These are phyloP conservation scores for Pseudogymnoascus sp. DNA, from an alignment of 2,329 filamentous ascomycete species.

Conservation along the genomic window DNA sequence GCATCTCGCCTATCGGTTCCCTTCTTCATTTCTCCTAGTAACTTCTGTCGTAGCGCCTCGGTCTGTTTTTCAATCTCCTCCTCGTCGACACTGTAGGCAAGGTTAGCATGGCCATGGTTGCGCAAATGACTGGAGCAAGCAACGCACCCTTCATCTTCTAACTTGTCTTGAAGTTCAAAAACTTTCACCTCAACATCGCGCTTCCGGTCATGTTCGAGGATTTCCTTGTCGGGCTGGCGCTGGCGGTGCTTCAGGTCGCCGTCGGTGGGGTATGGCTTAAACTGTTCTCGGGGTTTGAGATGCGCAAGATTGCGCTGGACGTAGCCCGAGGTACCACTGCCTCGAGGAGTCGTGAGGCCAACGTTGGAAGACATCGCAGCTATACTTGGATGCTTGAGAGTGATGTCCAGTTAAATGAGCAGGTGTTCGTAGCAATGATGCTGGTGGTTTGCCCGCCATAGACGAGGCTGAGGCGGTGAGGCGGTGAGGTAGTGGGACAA, in stretches of 20 bases:
- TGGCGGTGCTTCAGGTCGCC: conserved; percentile 66
- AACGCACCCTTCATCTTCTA: conserved; percentile 80
- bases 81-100: conserved; percentile 58
- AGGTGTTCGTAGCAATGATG: neutral
- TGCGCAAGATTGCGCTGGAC: conserved; percentile 93
- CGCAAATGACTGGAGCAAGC: neutral
- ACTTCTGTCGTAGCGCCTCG: conserved; percentile 55
- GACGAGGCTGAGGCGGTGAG: neutral
- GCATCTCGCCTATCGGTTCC: conserved; percentile 32
- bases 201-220: conserved; percentile 89
- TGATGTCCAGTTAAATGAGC: neutral
- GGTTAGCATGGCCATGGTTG: conserved; percentile 12
- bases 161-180: conserved; percentile 76
- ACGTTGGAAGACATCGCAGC: conserved; percentile 86
- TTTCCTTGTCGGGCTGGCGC: conserved; percentile 82
- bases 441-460: neutral
- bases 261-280: conserved; percentile 61
- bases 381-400: neutral
- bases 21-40: conserved; percentile 40
- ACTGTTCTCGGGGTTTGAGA: conserved; percentile 69
- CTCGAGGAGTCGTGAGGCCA: conserved; percentile 86
- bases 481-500: conserved; percentile 6
- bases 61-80: conserved; percentile 82
- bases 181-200: conserved; percentile 89
- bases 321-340: conserved; percentile 93